Percentiles rank a stretch among this genome's conserved stretches.
These are phyloP conservation scores for Aeschynomene evenia DNA, from an alignment of 306 rosid genomes.

Conservation along the genomic window DNA sequence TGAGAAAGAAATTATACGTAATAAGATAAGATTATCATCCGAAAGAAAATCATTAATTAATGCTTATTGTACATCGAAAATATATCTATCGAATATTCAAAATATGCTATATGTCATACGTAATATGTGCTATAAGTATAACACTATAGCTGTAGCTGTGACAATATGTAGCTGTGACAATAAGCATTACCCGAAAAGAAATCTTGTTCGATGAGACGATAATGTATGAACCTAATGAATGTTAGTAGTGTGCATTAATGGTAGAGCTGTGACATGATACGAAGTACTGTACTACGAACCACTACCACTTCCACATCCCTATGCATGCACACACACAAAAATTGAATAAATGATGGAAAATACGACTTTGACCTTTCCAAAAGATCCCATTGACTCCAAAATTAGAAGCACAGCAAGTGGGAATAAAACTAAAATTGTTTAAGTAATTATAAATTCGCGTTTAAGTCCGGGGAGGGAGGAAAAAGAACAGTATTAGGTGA, in stretches of 20 bases:
- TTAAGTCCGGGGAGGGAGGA: background rate
- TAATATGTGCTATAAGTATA: too few species aligned
- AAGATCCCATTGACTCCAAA: constrained; percentile 13
- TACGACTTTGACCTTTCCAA: constrained; percentile 21
- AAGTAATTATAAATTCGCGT: background rate
- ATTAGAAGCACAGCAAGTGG: background rate
- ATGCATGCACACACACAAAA: background rate
- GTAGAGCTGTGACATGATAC: background rate
- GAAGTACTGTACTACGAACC: background rate
- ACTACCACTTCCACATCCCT: background rate
- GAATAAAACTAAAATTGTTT: background rate
- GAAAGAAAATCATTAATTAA: background rate
- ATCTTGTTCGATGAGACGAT: background rate
- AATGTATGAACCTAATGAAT: constrained; percentile 8
- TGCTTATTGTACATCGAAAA: too few species aligned
- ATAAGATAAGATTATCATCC: background rate
- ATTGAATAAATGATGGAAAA: background rate
- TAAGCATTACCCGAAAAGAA: background rate
- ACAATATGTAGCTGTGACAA: too few species aligned
- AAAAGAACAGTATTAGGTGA: constrained; percentile 24
- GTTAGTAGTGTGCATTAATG: background rate
- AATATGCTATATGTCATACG: too few species aligned
- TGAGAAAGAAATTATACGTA: too few species aligned
- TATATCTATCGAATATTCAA: too few species aligned
- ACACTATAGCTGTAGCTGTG: too few species aligned